Evolutionary conservation across 2,329 filamentous ascomycete species (phyloP), one percentile per base, ranked within the genome.

Genomic region (Exophiala lecanii-corni): DNA sequence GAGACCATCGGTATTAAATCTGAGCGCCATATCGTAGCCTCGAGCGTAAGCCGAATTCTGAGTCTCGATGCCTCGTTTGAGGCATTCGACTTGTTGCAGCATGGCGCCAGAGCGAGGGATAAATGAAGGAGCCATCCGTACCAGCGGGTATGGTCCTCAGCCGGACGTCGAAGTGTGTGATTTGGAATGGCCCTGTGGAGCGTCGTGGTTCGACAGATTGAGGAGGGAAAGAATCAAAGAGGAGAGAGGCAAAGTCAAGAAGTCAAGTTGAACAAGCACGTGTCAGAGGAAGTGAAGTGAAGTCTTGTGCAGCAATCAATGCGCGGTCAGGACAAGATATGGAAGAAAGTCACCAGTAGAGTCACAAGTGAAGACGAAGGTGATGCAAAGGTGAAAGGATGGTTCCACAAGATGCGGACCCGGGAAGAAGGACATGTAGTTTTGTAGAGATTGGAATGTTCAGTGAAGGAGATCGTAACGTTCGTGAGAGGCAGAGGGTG

Each of bases 1-100:
- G 38, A 58, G 52, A 15, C 43, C 49, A 39, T 59, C 54, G 30
- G 54, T 47, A 38, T 55, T 55, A 44, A 45, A 50, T 41, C 41
- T 46, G n/a, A 50, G 20, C 16, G 45, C 38, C 50, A 54, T 54
- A 26, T 48, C 48, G 40, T 55, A 55, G 35, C 49, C 51, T 32
- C 47, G 28, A 21, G 51, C 43, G 32, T 40, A 51, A 10, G 19
- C 13, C 6, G 33, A 26, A 12, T 12, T 18, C n/a, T 37, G 43
- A 34, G 21, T 7, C 12, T 18, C 20, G 17, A 26, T 23, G 13
- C 39, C 33, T 37, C 26, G 21, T 9, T 45, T 36, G 25, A 33
- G 25, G 41, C 40, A 45, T 46, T 46, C 38, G 39, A 49, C 43
- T 17, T 31, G 31, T 19, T 43, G 42, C 36, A 45, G 45, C 40